Evolutionary conservation across 768 basidiomycete species (phyloP), one percentile per base, ranked within the genome.

Genomic region (Termitomyces sp.): DNA sequence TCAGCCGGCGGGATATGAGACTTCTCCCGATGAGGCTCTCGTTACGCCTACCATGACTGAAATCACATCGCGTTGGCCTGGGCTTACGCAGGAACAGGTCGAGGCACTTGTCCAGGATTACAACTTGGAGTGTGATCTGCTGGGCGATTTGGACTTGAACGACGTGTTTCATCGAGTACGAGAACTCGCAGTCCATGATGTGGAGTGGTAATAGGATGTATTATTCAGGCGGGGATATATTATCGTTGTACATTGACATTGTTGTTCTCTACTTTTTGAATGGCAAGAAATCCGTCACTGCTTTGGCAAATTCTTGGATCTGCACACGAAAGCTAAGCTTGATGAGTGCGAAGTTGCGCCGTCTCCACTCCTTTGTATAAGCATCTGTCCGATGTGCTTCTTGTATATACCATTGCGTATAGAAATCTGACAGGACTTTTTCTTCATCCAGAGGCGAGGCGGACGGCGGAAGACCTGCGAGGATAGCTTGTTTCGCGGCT

Each of bases 61-160:
- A 66, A 82, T 92, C 25, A 73, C 77, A 14, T 86, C 88, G 8
- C 83, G 91, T 15, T 92, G 89, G 85, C 85, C 89, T 7, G 89
- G 89, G 8, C 81, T 88, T 76, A 83, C 88, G 5, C 76, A 76
- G 9, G 91, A 90, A 49, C 82, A 87, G 68, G 77, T 88, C 9
- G 83, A 85, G 9, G 81, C 78, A 5, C 70, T 92, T 40, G 72
- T 77, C 32, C 72, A 74, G 65, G 89, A 92, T 70, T 89, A 86
- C 66, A 79, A 79, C 60, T 71, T 73, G 9, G 91, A 92, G 71
- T 81, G 86, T 64, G 81, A 84, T 40, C 71, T 69, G 40, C 77
- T 93, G 55, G 83, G 81, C 46, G 83, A 81, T 29, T 75, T 85
- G 72, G 80, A 82, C 17, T 70, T 92, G 69, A 79, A 81, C 32